phyloP scores from a whole-genome alignment of 1,284 basidiomycete genomes.

The Porodaedalea pini region DNA sequence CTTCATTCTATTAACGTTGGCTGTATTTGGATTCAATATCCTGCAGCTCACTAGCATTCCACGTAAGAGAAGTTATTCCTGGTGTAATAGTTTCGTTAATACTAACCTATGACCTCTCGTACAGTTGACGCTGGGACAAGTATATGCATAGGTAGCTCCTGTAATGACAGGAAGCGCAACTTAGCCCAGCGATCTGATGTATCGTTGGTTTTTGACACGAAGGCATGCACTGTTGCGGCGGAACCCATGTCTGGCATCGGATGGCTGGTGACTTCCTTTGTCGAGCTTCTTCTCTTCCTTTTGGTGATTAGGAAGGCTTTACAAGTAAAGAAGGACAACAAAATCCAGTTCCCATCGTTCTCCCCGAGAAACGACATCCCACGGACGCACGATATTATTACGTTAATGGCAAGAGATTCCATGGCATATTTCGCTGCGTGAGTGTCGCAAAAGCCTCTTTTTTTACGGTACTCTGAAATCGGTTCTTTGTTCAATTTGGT shows the following conservation, averaged over 20 bases:
- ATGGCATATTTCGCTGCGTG: conserved; percentile 7
- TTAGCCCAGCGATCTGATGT: not conserved
- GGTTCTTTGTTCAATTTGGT: not conserved
- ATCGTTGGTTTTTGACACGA: not conserved
- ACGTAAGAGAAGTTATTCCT: not conserved
- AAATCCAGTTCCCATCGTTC: not conserved
- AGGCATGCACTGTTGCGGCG: not conserved
- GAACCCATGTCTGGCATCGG: not conserved
- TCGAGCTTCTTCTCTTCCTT: conserved; percentile 7
- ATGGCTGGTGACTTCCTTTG: not conserved
- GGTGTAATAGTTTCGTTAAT: too few relatives aligned
- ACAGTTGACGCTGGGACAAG: not conserved
- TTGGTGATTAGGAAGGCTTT: conserved; percentile 1
- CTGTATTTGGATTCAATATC: not conserved
- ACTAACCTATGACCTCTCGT: not conserved
- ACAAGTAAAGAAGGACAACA: not conserved
- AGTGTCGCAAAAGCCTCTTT: not conserved
- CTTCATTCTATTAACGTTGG: not conserved
- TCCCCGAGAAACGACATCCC: not conserved
- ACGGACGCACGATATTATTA: not conserved
- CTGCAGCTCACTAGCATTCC: not conserved
- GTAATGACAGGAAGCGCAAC: too few relatives aligned
- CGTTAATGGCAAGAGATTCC: conserved; percentile 12
- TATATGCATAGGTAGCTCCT: not conserved
- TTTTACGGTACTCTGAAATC: not conserved